Base-by-base conservation (phyloP, 2,329 filamentous ascomycete species). In the Verticillium longisporum region DNA sequence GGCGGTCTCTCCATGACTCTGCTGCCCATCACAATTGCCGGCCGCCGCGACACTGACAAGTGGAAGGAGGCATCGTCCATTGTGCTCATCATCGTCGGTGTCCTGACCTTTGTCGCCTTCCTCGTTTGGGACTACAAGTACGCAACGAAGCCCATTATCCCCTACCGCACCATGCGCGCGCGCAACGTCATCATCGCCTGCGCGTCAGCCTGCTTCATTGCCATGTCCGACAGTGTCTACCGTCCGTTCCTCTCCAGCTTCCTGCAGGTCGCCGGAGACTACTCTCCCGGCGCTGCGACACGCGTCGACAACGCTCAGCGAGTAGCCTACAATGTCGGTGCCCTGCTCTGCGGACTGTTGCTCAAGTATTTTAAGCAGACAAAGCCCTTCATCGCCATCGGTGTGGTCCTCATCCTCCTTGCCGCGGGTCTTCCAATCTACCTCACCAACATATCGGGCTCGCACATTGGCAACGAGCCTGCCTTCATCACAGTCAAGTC, bases 191-290 rank as follows among this genome's bases (percentile, higher is more conserved):
- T 76, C 11, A 74, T 72, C 0, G 75, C 75, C 1, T 77, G 75
- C 38, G 37, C 34, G 6, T 41, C 36, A 18, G 56, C 38, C 38
- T 56, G 55, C 15, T 37, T 73, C 1, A 61, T 76, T 1, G 72
- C 69, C 6, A 69, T 73, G 32, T 67, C 77, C 1, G 75, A 78
- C 55, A 73, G 73, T 1, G 66, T 73, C 34, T 77, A 77, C 60
- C 72, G 73, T 0, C 67, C 75, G 1, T 77, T 77, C 64, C 76
- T 77, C 56, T 73, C 74, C 0, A 77, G 75, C 55, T 77, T 75
- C 53, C 70, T 77, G 0, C 74, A 76, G 57, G 74, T 77, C 2
- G 74, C 73, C 14, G 74, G 71, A 0, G 68, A 70, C 6, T 76
- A 73, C 21, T 69, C 67, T 2, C 68, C 75, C 0, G 75, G 71